Conservation (phyloP, 441 rosid species). For the Aleurites moluccanus region DNA sequence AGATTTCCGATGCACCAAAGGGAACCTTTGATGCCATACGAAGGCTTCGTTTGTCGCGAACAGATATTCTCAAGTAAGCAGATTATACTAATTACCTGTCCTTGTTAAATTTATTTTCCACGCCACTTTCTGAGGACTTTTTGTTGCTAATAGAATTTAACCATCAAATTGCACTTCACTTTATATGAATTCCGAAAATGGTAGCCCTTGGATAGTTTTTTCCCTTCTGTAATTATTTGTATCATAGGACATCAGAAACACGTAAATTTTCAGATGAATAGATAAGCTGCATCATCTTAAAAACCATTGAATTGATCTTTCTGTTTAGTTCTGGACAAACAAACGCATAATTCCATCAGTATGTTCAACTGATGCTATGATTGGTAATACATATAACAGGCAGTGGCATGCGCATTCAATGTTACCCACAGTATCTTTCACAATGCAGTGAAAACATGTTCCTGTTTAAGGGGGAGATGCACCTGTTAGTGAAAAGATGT, state of each 20-base stretch:
- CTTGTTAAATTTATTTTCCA: neutral
- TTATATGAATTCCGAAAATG: neutral
- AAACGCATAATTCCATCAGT: too few species aligned
- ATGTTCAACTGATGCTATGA: neutral
- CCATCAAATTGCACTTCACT: neutral
- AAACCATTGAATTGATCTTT: neutral
- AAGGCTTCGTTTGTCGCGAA: slow-evolving; percentile 71
- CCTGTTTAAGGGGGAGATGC: too few species aligned
- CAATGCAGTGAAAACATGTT: too few species aligned
- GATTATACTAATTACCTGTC: neutral
- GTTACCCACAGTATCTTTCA: too few species aligned
- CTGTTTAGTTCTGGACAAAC: neutral
- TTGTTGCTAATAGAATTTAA: too few species aligned
- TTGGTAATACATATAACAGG: neutral
- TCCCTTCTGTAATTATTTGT: neutral
- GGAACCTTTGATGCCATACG: slow-evolving; percentile 54
- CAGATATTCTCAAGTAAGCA: slow-evolving; percentile 72
- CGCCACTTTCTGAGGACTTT: neutral
- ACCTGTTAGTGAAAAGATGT: too few species aligned
- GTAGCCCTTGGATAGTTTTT: neutral
- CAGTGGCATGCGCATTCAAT: neutral
- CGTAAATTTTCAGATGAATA: neutral
- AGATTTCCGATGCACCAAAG: slow-evolving; percentile 41
- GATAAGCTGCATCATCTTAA: neutral
- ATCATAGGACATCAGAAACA: neutral